These are phyloP conservation scores for Filobasidium wieringae DNA, from an alignment of 768 basidiomycete genomes.

Conservation along the genomic window DNA sequence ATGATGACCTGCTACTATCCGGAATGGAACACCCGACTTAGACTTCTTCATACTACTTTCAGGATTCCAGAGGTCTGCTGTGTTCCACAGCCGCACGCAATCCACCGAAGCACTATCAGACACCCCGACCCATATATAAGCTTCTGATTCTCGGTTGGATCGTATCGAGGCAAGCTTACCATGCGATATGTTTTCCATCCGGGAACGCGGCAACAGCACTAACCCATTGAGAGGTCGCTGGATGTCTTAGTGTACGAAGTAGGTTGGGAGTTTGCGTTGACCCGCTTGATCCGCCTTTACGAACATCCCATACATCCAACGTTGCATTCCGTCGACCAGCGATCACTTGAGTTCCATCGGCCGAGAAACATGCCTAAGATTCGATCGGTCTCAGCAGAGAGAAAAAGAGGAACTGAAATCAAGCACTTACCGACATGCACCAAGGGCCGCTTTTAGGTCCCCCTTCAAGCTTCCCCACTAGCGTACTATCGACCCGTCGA, in stretches of 20 bases:
- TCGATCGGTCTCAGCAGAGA: conserved; percentile 5
- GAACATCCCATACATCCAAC: conserved; percentile 85
- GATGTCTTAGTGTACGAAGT: conserved; percentile 72
- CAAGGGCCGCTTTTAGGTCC: conserved; percentile 87
- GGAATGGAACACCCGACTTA: conserved; percentile 60
- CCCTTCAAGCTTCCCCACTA: conserved; percentile 73
- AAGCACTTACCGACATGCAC: conserved; percentile 78
- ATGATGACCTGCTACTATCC: conserved; percentile 90
- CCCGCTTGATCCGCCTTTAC: conserved; percentile 58
- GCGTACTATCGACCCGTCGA: conserved; percentile 48
- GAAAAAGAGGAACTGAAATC: neutral
- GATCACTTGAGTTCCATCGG: conserved; percentile 73
- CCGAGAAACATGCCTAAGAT: conserved; percentile 84
- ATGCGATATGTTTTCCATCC: conserved; percentile 79
- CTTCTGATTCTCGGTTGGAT: neutral
- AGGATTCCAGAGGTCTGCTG: conserved; percentile 58
- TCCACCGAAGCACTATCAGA: conserved; percentile 68
- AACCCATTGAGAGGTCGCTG: conserved; percentile 76
- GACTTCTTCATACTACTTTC: conserved; percentile 53
- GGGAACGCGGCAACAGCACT: conserved; percentile 85
- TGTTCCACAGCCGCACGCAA: conserved; percentile 88
- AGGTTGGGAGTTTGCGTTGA: conserved; percentile 58
- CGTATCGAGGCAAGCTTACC: conserved; percentile 48
- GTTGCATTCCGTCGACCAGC: conserved; percentile 75
- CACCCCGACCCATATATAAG: neutral